Evolutionary conservation across 148 eudicot genomes (phyloP).

Genomic region (Pharnaceum exiguum): DNA sequence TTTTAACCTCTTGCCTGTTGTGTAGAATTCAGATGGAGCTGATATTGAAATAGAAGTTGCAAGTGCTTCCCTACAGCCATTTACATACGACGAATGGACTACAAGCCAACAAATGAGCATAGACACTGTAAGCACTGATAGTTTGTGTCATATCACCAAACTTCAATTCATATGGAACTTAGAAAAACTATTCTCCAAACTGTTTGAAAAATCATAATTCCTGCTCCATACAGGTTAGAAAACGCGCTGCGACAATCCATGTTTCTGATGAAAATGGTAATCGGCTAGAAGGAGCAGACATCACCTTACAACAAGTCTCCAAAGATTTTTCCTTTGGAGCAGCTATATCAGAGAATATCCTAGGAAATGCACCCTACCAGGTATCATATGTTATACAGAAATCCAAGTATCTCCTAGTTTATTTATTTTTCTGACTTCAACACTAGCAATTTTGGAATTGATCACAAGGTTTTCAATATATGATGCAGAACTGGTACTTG

Average conservation of each 20-base stretch:
- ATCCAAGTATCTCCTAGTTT: too few species aligned
- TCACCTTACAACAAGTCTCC: conserved; percentile 17
- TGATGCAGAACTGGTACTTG: conserved; percentile 19
- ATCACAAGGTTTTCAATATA: too few species aligned
- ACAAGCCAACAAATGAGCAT: conserved; percentile 10
- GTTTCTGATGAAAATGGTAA: conserved; percentile 12
- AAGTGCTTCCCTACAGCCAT: conserved; percentile 11
- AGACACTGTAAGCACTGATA: conserved; percentile 7
- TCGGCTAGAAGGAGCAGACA: conserved; percentile 9
- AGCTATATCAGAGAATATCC: conserved; percentile 15
- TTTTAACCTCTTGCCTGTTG: neutral
- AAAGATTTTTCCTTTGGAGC: conserved; percentile 20
- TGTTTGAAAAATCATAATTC: neutral
- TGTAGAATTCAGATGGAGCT: conserved; percentile 3
- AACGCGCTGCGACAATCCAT: conserved; percentile 10
- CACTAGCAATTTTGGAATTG: too few species aligned
- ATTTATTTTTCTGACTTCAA: too few species aligned
- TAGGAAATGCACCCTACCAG: conserved; percentile 13
- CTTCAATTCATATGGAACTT: too few species aligned
- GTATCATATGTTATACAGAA: too few species aligned
- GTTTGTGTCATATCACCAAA: too few species aligned
- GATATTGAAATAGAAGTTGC: conserved; percentile 11
- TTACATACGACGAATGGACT: conserved; percentile 15
- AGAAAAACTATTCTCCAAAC: too few species aligned
- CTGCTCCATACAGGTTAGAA: conserved; percentile 5